phyloP scores from a whole-genome alignment of 2,329 filamentous ascomycete species.

The Mollisiaceae sp. region DNA sequence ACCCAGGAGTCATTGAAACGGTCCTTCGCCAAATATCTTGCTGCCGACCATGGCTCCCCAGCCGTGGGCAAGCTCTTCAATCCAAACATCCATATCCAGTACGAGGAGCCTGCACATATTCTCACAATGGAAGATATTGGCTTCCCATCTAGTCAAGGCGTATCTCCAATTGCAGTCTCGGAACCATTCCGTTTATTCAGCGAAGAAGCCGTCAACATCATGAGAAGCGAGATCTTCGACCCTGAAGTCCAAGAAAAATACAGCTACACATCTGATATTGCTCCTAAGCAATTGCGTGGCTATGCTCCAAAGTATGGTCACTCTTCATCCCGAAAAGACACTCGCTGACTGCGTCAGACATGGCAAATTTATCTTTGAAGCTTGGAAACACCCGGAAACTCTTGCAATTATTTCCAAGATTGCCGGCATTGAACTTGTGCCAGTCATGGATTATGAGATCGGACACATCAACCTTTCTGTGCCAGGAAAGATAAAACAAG shows the following conservation, averaged over 20 bases:
- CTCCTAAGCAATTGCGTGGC: slow-evolving; percentile 58
- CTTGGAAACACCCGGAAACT: slow-evolving; percentile 62
- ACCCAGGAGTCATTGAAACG: slow-evolving; percentile 41
- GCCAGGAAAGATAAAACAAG: slow-evolving; percentile 35
- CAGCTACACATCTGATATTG: slow-evolving; percentile 63
- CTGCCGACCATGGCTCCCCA: slow-evolving; percentile 36
- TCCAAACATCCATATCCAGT: slow-evolving; percentile 59
- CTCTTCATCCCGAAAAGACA: slow-evolving; percentile 11
- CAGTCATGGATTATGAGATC: slow-evolving; percentile 61
- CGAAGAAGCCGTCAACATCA: slow-evolving; percentile 62
- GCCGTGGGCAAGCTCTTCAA: slow-evolving; percentile 51
- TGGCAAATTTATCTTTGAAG: slow-evolving; percentile 68
- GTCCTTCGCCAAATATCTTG: slow-evolving; percentile 42
- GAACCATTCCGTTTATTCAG: slow-evolving; percentile 70
- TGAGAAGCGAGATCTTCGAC: slow-evolving; percentile 66
- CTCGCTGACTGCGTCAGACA: slow-evolving; percentile 48
- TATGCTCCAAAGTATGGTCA: slow-evolving; percentile 59
- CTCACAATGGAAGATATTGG: slow-evolving; percentile 67
- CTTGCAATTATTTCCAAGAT: slow-evolving; percentile 59
- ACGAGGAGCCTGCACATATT: slow-evolving; percentile 54
- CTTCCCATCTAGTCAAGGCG: slow-evolving; percentile 57
- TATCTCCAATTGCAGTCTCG: slow-evolving; percentile 67
- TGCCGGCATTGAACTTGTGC: slow-evolving; percentile 62
- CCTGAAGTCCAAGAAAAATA: slow-evolving; percentile 61
- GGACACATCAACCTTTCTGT: slow-evolving; percentile 62